Evolutionary conservation across 441 rosid species (phyloP), one percentile per base, ranked within the genome.

Genomic region (Hypseocharis bilobata): DNA sequence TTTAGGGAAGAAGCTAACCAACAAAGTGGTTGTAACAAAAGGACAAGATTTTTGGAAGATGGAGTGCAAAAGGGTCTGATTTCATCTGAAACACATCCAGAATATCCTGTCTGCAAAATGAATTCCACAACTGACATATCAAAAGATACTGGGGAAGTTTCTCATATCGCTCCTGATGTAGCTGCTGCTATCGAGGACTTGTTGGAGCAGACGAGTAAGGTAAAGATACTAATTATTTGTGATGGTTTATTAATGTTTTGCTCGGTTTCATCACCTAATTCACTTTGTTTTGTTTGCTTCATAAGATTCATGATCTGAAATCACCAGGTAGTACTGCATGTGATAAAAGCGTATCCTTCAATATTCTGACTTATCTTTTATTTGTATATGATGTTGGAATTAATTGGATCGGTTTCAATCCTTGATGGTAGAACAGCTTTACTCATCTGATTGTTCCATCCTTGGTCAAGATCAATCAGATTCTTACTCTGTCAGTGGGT

Each of bases 101-200:
- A 70, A 36, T 72, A 71, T 69, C 59, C 82, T 69, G 56, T 65
- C n/a, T 29, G 66, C 73, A 69, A 72, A 44, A 68, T 45, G 25
- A 80, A 67, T 54, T 73, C 77, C 55, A 69, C 68, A 47, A 80
- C 72, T 60, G 72, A 66, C 47, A 77, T 64, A 57, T 65, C 63
- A 60, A 82, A 73, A 75, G 76, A 67, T 62, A 70, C 62, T 65
- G 80, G 38, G 55, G 91, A 84, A 76, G 77, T 75, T 67, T 68
- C 82, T 68, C 81, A 72, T 72, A 83, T 77, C 70, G 84, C 81
- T 80, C 87, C 96, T 49, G 96, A 91, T 80, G 94, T 94, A 62
- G 97, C 91, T 67, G 88, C 92, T 81, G 88, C 85, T 40, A 94
- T 91, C 73, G 99, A 91, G 86, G 92, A 91, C 84, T 78, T 94